Evolutionary conservation across 2,329 filamentous ascomycete species (phyloP), one percentile per base, ranked within the genome.

Genomic region (Trichothecium sympodiale): DNA sequence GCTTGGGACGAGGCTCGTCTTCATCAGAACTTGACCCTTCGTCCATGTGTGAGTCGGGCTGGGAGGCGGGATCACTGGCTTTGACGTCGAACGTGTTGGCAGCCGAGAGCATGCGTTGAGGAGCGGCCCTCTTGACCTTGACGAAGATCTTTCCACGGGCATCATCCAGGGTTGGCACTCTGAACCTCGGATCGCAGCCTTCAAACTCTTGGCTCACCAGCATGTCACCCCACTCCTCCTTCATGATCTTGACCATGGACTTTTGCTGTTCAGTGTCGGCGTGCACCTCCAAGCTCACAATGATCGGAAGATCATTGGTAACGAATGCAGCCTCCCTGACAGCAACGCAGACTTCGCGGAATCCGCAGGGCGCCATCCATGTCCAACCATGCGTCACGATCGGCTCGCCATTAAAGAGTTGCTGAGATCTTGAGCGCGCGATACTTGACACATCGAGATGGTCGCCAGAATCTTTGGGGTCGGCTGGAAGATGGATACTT

Each of bases 191-290:
- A 52, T 74, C 54, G 45, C 64, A 62, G 46, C 65, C 59, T 15
- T 70, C 64, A 15, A 60, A 68, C 27, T 61, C 61, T 36, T 60
- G 48, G 16, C 85, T 78, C 9, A 95, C 66, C 5, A 96, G 66
- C 48, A 82, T 61, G 0, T 74, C 78, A 29, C 71, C 73, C 87
- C 88, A 98, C 43, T 84, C 81, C 46, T 94, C 77, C 44, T 78
- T 78, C 82, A 98, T 95, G 43, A 96, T 94, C 38, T 83, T 74
- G 9, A 94, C 88, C 84, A 96, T 95, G 34, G 83, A 71, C 43
- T 86, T 77, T 56, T 98, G 91, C 56, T 96, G 89, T 36, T 83
- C 76, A 2, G 71, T 63, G 41, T 80, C 75, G 12, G 86, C 81
- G 55, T 96, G 89, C 1, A 96, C 84, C 57, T 98, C 91, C 5